phyloP scores from a whole-genome alignment of 73 alveolate genomes.

The Urostyla sp. region DNA sequence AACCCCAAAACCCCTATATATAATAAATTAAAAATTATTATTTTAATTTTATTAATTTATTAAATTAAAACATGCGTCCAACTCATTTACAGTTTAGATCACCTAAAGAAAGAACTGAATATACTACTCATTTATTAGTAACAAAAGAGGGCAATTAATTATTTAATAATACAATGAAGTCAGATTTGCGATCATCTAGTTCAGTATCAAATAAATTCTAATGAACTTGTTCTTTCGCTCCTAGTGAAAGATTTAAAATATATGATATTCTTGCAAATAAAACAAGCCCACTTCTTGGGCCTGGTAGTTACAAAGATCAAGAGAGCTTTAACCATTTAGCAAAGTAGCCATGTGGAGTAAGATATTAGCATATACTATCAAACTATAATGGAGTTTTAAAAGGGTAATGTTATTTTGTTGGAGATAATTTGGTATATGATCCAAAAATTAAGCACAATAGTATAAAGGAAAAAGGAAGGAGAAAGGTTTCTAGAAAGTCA shows the following conservation, averaged over 20 bases:
- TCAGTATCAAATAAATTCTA: background rate
- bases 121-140: background rate
- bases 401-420: slow-evolving; percentile 30
- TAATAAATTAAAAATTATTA: too few species aligned
- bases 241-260: slow-evolving; percentile 6
- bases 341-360: slow-evolving; percentile 9
- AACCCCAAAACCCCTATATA: too few species aligned
- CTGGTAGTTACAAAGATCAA: slow-evolving; percentile 30
- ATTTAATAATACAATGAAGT: background rate
- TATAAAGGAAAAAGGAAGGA: too few species aligned
- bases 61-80: slow-evolving; percentile 33
- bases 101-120: slow-evolving; percentile 50
- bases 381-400: background rate
- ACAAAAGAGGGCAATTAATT: slow-evolving; percentile 8
- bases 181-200: background rate
- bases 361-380: background rate
- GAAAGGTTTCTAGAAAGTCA: background rate
- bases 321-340: slow-evolving; percentile 11
- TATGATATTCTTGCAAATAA: slow-evolving; percentile 10
- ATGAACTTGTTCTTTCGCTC: slow-evolving; percentile 32
- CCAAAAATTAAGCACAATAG: too few species aligned
- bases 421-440: slow-evolving; percentile 10
- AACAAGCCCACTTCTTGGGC: slow-evolving; percentile 39
- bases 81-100: slow-evolving; percentile 33
- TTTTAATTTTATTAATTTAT: background rate